Base-by-base conservation (phyloP, 2,329 filamentous ascomycete species). In the Arachnopeziza araneosa region DNA sequence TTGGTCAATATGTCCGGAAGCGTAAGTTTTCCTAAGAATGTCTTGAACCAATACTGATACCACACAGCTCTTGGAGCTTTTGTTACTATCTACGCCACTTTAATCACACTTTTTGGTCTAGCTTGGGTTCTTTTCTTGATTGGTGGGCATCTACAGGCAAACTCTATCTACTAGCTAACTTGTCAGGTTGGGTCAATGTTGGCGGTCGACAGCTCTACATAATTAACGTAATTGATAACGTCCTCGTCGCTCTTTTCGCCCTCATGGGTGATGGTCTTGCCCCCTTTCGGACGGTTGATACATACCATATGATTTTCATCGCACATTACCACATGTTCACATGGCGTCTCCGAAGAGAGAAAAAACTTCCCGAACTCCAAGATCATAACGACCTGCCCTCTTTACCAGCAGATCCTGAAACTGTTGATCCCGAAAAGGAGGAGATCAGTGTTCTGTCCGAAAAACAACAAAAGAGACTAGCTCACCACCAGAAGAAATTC, bases 41-140 rank as follows among this genome's bases (percentile, higher is more conserved):
- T 5, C 26, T 30, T 30, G 36, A 64, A 55, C 24, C 24, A 56
- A 22, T 55, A 56, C 62, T 69, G 53, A 69, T 26, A 14, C 19
- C 12, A 14, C 36, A 32, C 59, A 85, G 82, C 91, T 1, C 79
- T 96, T 48, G 91, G 91, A 1, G 91, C 95, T 70, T 81, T 93
- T 58, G 89, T 96, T 60, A 95, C 90, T 0, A 75, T 96, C 3
- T 96, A 96, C 73, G 91, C 90, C 9, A 86, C 83, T 0, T 79
- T 93, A 22, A 93, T 96, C 67, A 95, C 91, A 0, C 78, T 93
- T 0, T 96, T 96, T 67, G 91, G 91, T 69, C 79, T 93, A 14
- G 89, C 89, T 0, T 96, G 91, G 91, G 91, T 96, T 1, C 81
- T 96, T n/a, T 95, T 93, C 75, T 78, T 96, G 58, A 96, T 96